Evolutionary conservation across 1,284 basidiomycete species (phyloP), one percentile per base, ranked within the genome.

Genomic region (Sporisorium scitamineum): DNA sequence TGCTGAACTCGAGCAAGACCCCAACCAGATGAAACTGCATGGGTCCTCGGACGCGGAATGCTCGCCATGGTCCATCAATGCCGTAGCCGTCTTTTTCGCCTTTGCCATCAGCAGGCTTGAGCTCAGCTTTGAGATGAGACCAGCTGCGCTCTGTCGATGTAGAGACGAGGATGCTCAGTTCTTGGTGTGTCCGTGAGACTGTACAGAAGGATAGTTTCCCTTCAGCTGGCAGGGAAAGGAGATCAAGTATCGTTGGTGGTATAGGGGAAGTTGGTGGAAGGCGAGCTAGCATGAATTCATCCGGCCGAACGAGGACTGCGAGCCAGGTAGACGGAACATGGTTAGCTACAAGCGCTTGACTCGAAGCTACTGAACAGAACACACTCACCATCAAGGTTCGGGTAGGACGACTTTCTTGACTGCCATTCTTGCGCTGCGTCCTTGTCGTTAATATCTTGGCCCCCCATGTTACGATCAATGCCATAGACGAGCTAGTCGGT

Each of bases 11-110:
- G 42, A 66, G 54, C 20, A 74, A 50, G 18, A 74, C 71, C 8
- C 66, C 71, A 5, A 74, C 71, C 22, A 70, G 62, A 41, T 70
- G 72, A 24, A 75, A 75, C 34, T 70, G 54, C 72, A 70, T 75
- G 2, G 72, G 72, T 1, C 72, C 72, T 37, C 72, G 29, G 27
- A 75, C 67, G 48, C 67, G 67, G 22, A 75, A 70, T 1, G 72
- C 63, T 51, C 47, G 41, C 72, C 67, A 74, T 3, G 71, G 58
- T 9, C 66, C 71, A 34, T 74, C 66, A 10, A 63, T 29, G 0
- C 71, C 62, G 14, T 50, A 58, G 3, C 66, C 61, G 10, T 70
- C 55, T 11, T 34, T 16, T 20, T 64, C 54, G 16, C 18, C 42
- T 6, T 60, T 51, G 10, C 18, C 51, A 11, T 16, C 39, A 1